Base-by-base conservation (phyloP, 352 stramenopile genomes). In the Halophytophthora polymorphica region DNA sequence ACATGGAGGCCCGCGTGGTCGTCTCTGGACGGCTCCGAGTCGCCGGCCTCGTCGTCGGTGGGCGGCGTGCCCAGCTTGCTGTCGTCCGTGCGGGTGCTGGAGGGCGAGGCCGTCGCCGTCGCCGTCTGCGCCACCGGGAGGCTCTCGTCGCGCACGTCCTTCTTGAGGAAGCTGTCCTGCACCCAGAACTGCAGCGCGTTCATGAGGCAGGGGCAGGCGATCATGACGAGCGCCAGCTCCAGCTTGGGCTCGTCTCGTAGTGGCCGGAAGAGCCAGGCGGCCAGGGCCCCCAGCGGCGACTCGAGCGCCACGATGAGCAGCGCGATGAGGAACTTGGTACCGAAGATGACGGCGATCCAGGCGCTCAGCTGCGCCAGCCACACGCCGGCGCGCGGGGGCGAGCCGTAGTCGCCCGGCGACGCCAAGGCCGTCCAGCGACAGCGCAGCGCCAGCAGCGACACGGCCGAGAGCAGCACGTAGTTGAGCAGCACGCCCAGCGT, bases 151-250 rank as follows among this genome's bases (percentile, higher is more conserved):
- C 68, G 69, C 8, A 86, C 64, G 39, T 91, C 80, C 53, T 94
- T 92, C 56, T 94, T 96, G 45, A 96, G 75, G 61, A 93, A 96
- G 64, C 73, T 93, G 71, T 96, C 86, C 61, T 96, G 86, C 29
- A 96, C 67, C 83, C 83, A 96, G 53, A 94, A 96, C 52, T 96
- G 86, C 40, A 94, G 45, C 14, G 77, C 84, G 59, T 96, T 96
- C 83, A 96, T 94, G 17, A 94, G 48, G 50, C 79, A 90, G 37
- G 86, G 86, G 59, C 86, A 96, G 6, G 75, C 80, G 46, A 96
- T 90, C 86, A 96, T 96, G 37, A 96, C 86, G 44, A 96, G 51
- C 21, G 63, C 69, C 43, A 96, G 58, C 50, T 96, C 86, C 14
- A 87, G 56, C n/a, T 73, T 66, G 5, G 86, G 86, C 44, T 90